Evolutionary conservation across 192 early-diverging fungal genomes (phyloP).

Genomic region (Backusella mclennaniae): DNA sequence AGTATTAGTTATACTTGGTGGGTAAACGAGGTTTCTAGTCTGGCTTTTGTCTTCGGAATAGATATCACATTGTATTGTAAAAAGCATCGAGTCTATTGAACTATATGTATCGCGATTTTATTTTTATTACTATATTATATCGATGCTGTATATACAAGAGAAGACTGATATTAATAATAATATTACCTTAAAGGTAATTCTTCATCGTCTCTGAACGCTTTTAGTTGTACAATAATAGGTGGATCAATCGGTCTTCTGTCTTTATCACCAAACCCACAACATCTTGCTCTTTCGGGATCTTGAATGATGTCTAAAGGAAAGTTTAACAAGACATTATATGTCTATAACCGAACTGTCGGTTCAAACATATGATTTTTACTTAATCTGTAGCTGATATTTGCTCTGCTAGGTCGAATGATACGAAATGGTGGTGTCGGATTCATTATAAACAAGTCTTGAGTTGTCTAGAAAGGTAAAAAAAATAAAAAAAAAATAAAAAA

Average conservation of each 20-base stretch:
- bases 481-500: background rate
- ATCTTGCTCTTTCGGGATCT: conserved; percentile 85
- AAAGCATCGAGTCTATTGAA: background rate
- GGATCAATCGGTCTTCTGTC: conserved; percentile 77
- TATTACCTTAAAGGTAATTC: conserved; percentile 23
- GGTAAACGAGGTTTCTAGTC: background rate
- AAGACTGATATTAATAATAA: background rate
- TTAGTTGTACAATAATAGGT: conserved; percentile 68
- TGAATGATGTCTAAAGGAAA: conserved; percentile 49
- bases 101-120: background rate
- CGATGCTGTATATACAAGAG: background rate
- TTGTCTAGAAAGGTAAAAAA: background rate
- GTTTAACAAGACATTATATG: background rate
- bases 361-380: background rate
- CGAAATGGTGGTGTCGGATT: background rate
- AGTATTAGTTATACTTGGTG: background rate
- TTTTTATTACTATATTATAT: conserved; percentile 32
- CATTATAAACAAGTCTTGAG: background rate
- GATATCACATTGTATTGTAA: conserved; percentile 67
- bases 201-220: conserved; percentile 56
- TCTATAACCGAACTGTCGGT: background rate
- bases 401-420: background rate
- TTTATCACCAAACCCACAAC: conserved; percentile 93
- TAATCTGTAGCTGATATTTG: background rate
- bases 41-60: background rate